Conservation (phyloP, 169 alveolate species). For the Condylostoma magnum region DNA sequence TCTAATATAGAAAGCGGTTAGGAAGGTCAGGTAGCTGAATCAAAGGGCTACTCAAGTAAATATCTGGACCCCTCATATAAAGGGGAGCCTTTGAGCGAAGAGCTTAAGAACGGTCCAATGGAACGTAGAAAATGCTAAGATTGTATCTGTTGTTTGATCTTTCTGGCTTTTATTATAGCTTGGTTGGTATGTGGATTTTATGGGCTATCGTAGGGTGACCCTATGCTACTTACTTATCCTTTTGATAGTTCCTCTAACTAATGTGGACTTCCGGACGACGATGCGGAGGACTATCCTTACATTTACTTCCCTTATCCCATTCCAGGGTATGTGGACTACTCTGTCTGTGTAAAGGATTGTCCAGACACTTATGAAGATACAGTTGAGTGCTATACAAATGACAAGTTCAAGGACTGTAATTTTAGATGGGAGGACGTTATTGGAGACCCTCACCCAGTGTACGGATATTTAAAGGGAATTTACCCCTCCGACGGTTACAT, state of each 20-base stretch:
- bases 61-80: conserved; percentile 4
- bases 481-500: conserved; percentile 16
- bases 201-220: conserved; percentile 68
- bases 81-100: conserved; percentile 21
- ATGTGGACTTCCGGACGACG: conserved; percentile 19
- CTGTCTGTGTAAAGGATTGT: conserved; percentile 8
- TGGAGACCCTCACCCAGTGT: background rate
- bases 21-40: no score
- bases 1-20: no score
- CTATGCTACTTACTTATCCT: conserved; percentile 52
- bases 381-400: conserved; percentile 1
- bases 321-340: background rate
- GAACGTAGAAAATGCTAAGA: conserved; percentile 60
- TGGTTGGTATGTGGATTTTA: conserved; percentile 47
- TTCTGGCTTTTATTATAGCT: conserved; percentile 48
- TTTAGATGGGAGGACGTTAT: background rate
- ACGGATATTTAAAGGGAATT: background rate
- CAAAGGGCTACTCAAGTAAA: no score
- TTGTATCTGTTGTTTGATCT: conserved; percentile 53
- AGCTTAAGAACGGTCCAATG: conserved; percentile 22
- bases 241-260: conserved; percentile 63
- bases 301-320: conserved; percentile 20
- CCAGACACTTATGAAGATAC: background rate
- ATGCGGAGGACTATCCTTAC: conserved; percentile 11
- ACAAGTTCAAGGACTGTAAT: background rate